Evolutionary conservation across 2,329 filamentous ascomycete genomes (phyloP).

Genomic region (Cercospora janseana): DNA sequence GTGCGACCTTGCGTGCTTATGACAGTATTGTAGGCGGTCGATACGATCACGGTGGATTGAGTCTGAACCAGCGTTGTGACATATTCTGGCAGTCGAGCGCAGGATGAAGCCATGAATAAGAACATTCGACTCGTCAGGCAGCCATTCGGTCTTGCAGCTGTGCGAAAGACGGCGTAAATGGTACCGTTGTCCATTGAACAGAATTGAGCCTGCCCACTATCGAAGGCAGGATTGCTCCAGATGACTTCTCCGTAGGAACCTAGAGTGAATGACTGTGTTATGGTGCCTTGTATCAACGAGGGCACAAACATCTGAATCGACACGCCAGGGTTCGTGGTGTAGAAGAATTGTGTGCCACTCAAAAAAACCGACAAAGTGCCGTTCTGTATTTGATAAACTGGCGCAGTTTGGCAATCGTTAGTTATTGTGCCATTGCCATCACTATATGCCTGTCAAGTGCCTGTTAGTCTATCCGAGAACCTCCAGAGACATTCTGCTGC

Average conservation of each 20-base stretch:
- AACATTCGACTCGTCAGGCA: not conserved
- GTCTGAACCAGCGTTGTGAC: conserved; percentile 8
- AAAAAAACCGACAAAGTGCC: conserved; percentile 5
- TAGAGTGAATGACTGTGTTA: conserved; percentile 7
- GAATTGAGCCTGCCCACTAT: conserved; percentile 11
- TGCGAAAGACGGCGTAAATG: conserved; percentile 12
- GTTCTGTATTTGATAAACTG: conserved; percentile 12
- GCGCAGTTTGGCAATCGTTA: conserved; percentile 11
- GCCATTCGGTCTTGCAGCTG: conserved; percentile 2
- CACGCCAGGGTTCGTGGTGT: conserved; percentile 9
- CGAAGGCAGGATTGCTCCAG: conserved; percentile 12
- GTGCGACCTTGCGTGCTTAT: not conserved
- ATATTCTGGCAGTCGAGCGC: conserved; percentile 4
- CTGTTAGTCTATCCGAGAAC: not conserved
- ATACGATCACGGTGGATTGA: not conserved
- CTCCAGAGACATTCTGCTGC: not conserved
- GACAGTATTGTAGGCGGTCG: not conserved
- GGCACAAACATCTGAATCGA: conserved; percentile 8
- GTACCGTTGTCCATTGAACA: conserved; percentile 10
- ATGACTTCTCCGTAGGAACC: conserved; percentile 3
- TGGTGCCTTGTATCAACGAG: not conserved
- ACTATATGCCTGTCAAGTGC: conserved; percentile 20
- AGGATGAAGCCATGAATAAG: conserved; percentile 12
- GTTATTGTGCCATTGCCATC: conserved; percentile 29
- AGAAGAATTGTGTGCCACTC: conserved; percentile 2